Conservation (phyloP, 2,329 filamentous ascomycete genomes). For the Cladophialophora exuberans region DNA sequence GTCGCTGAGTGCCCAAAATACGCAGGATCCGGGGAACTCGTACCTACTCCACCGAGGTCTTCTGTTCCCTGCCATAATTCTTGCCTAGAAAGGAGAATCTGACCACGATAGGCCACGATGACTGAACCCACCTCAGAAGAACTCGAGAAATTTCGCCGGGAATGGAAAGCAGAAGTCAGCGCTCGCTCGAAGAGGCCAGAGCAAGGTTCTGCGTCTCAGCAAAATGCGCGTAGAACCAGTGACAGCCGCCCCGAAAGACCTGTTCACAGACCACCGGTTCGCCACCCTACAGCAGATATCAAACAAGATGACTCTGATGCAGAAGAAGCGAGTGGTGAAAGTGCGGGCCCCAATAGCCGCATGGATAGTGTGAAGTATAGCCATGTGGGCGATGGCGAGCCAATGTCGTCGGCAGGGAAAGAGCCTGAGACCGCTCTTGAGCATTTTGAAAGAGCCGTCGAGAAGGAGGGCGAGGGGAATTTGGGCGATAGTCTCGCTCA, state of each 20-base stretch:
- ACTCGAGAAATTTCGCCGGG: constrained; percentile 79
- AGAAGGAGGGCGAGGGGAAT: constrained; percentile 81
- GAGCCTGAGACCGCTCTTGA: constrained; percentile 80
- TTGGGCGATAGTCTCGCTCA: constrained; percentile 85
- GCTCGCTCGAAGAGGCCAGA: constrained; percentile 42
- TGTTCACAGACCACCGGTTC: constrained; percentile 43
- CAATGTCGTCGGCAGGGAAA: constrained; percentile 36
- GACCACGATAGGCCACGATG: too few relatives aligned
- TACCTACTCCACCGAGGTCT: too few relatives aligned
- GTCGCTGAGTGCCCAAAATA: too few relatives aligned
- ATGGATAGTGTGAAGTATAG: constrained; percentile 42
- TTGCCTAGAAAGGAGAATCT: too few relatives aligned
- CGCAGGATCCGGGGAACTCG: too few relatives aligned
- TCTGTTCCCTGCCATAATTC: neutral
- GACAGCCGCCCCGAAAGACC: constrained; percentile 29
- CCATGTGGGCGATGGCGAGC: constrained; percentile 44
- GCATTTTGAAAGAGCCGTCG: constrained; percentile 88
- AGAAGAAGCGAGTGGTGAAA: constrained; percentile 35
- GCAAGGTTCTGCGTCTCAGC: constrained; percentile 8
- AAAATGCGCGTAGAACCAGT: constrained; percentile 24
- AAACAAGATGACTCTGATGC: constrained; percentile 43
- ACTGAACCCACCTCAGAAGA: constrained; percentile 28
- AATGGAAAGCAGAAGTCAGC: constrained; percentile 82
- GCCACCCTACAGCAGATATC: constrained; percentile 42
- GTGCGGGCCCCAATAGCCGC: constrained; percentile 35